Conservation (phyloP, 345 rosid species). For the Erucastrum elatum region DNA sequence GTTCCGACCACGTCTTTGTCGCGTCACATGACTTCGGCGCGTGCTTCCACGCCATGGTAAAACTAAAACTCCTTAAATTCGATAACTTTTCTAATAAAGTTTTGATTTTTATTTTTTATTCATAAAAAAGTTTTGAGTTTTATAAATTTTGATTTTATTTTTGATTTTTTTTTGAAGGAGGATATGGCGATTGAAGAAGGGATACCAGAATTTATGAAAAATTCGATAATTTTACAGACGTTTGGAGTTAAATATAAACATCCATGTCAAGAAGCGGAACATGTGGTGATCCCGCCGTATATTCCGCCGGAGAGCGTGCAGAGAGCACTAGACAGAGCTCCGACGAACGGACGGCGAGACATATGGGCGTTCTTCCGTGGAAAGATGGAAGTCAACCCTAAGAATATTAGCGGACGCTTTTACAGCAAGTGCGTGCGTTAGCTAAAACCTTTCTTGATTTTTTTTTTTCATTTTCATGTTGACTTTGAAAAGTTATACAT, state of each 20-base stretch:
- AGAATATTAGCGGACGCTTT: conserved; percentile 79
- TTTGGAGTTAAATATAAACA: conserved; percentile 82
- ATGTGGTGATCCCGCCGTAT: conserved; percentile 87
- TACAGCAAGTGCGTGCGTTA: conserved; percentile 76
- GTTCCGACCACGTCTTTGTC: conserved; percentile 89
- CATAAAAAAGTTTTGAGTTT: background rate
- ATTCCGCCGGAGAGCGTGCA: conserved; percentile 61
- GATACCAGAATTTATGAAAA: conserved; percentile 78
- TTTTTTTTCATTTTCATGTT: background rate
- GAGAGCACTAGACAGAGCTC: conserved; percentile 47
- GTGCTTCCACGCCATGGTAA: conserved; percentile 93
- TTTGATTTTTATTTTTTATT: background rate
- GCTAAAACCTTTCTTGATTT: background rate
- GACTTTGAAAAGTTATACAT: background rate
- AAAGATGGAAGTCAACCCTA: conserved; percentile 96
- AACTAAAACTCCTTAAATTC: background rate
- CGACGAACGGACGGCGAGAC: conserved; percentile 58
- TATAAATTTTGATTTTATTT: background rate
- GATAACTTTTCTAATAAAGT: background rate
- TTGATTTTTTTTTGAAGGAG: conserved; percentile 75
- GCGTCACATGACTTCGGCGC: conserved; percentile 96
- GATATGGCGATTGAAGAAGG: conserved; percentile 77
- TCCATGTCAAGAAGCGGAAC: conserved; percentile 82
- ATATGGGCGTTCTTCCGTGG: conserved; percentile 90
- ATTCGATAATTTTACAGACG: conserved; percentile 79